A percentile compares a stretch with the other conserved stretches of the same genome.
Evolutionary conservation across 2,329 filamentous ascomycete genomes (phyloP).

Genomic region (Botrytis aclada): DNA sequence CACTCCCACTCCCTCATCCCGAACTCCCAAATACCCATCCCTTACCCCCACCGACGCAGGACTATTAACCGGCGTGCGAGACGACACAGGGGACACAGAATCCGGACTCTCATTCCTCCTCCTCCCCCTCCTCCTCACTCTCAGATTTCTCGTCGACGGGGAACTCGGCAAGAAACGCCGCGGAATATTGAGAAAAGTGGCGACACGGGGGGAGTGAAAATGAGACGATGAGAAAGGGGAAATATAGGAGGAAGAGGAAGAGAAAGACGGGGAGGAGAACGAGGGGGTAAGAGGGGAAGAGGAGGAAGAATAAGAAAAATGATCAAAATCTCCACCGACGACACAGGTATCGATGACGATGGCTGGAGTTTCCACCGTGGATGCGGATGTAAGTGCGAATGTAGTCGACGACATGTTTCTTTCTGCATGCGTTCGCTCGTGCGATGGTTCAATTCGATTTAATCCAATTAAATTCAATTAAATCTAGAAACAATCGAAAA

Average conservation of each 20-base stretch:
- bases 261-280: no score
- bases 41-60: not conserved
- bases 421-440: not conserved
- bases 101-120: not conserved
- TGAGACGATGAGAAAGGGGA: not conserved
- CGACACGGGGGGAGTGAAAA: not conserved
- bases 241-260: not conserved
- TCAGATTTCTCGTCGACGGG: not conserved
- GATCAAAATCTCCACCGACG: not conserved
- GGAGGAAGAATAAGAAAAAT: not conserved
- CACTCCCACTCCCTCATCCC: not conserved
- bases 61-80: not conserved
- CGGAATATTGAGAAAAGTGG: not conserved
- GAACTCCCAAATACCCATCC: not conserved
- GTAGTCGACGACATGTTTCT: not conserved
- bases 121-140: no score
- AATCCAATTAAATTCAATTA: not conserved
- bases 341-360: not conserved
- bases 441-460: not conserved
- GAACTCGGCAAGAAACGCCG: not conserved
- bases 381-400: not conserved
- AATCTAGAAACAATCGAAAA: not conserved
- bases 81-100: rapidly evolving
- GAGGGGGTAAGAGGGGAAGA: not conserved
- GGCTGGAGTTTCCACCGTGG: not conserved